Evolutionary conservation across 2,329 filamentous ascomycete species (phyloP).

Genomic region (Fonsecaea erecta): DNA sequence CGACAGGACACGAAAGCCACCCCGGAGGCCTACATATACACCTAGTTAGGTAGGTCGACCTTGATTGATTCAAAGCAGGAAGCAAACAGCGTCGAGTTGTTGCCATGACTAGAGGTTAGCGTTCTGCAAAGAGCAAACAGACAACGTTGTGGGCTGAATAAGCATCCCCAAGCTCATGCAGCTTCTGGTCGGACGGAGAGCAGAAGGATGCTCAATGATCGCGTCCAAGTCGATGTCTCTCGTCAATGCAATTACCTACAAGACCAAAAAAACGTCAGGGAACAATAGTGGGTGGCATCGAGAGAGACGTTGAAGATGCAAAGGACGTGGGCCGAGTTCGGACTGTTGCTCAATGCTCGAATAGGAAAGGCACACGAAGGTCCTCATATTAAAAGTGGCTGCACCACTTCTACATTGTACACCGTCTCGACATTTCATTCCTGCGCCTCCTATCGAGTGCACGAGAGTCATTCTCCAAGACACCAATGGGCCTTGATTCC

Average conservation of each 20-base stretch:
- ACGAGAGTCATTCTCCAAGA: neutral
- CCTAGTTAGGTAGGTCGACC: neutral
- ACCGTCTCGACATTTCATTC: neutral
- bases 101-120: neutral
- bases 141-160: conserved; percentile 1
- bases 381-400: neutral
- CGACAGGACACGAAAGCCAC: neutral
- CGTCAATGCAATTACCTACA: neutral
- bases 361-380: neutral
- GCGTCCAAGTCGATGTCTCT: neutral
- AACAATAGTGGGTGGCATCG: neutral
- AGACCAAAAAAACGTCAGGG: neutral
- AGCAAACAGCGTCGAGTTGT: neutral
- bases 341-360: neutral
- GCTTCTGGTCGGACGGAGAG: too few species aligned
- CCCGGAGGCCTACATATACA: too few species aligned
- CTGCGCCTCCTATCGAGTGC: neutral
- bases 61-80: neutral
- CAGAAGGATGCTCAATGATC: too few species aligned
- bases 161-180: neutral
- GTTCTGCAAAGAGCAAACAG: conserved; percentile 9
- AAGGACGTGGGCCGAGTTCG: neutral
- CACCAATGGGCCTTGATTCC: neutral
- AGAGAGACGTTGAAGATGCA: neutral
- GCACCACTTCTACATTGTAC: neutral